Base-by-base conservation (phyloP, 1,284 basidiomycete genomes). In the Microstroma glucosiphilum region DNA sequence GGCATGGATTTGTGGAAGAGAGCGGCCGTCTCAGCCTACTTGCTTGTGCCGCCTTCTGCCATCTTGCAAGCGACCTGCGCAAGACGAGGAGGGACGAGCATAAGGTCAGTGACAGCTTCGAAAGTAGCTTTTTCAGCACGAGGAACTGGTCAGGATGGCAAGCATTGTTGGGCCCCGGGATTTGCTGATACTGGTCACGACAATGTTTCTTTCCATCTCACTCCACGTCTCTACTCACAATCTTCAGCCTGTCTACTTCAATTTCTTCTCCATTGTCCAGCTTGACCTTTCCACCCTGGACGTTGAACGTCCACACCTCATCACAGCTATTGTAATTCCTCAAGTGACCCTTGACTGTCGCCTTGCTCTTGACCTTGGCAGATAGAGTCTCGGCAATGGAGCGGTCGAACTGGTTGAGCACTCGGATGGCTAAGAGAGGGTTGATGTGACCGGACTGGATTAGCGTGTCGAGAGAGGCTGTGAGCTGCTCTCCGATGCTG, bases 381-480 rank as follows among this genome's bases (percentile, higher is more conserved):
- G 46, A 58, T 4, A 79, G 67, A 21, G 75, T 75, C 53, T 75
- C 75, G 17, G 77, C 76, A 57, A 79, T 74, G 25, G 74, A 69
- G 59, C 72, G 71, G 60, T 79, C 77, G 48, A 79, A 79, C 60
- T 79, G 76, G 61, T 75, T 90, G 62, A 98, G 82, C 8, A 97
- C 92, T 79, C 94, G 90, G 89, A 97, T 92, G 13, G 94, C 94
- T 66, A 98, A 82, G 81, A 98, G 93, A 1, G 96, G 94, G 21
- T 93, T 96, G 73, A 98, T 97, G 63, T 91, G 89, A 1, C 94
- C 94, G 71, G 89, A 91, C 58, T 93, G 96, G 77, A 98, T 98
- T 66, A 98, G 86, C 82, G 98, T 94, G 82, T 98, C 94, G 72
- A 98, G 86, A 68, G 94, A 92, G 83, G 98, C 94, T n/a, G 94